Conservation (phyloP, 257 asterid genomes). For the Striga asiatica region DNA sequence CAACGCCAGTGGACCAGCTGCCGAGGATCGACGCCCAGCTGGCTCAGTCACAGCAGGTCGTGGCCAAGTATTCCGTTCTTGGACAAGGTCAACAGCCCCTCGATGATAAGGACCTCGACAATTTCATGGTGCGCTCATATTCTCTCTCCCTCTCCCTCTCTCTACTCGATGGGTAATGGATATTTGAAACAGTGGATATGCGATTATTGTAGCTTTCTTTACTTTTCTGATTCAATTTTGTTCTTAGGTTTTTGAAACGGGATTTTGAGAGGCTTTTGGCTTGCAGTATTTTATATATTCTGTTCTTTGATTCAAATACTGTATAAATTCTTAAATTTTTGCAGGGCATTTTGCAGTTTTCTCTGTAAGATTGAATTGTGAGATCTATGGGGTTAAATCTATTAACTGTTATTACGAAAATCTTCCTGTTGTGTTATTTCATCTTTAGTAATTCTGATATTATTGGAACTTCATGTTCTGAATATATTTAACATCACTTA, state of each 20-base stretch:
- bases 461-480: no score
- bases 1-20: constrained; percentile 96
- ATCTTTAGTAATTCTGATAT: no score
- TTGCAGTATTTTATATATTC: no score
- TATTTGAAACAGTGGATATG: not conserved
- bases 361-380: no score
- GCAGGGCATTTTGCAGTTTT: no score
- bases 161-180: not conserved
- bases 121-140: constrained; percentile 54
- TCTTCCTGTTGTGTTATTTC: no score
- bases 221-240: not conserved
- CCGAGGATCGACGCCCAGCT: constrained; percentile 96
- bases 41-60: constrained; percentile 80
- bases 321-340: no score
- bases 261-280: not conserved
- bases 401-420: no score
- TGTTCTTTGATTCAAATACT: no score
- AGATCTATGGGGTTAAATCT: no score
- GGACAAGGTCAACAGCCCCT: constrained; percentile 50
- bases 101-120: constrained; percentile 85
- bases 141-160: not conserved
- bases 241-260: constrained; percentile 1
- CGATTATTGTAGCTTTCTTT: no score
- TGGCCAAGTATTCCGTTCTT: constrained; percentile 71
- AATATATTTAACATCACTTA: no score